Evolutionary conservation across 805 yeast genomes (phyloP), one percentile per base, ranked within the genome.

Genomic region (Suhomyces pyralidae): DNA sequence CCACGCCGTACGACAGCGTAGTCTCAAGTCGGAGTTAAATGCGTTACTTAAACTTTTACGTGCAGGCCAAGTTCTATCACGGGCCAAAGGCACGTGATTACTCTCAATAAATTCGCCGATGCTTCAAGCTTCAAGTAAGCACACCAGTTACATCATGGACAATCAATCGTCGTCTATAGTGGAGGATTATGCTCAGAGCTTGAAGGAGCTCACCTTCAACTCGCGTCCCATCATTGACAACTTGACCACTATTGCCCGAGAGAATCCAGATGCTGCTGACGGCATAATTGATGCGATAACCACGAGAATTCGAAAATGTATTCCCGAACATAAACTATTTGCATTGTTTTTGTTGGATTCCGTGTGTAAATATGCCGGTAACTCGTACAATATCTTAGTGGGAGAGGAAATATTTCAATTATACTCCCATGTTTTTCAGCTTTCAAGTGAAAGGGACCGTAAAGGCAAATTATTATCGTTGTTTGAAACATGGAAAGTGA

Each of bases 181-280:
- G 40, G 72, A 70, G 55, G 97, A 92, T 68, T 93, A 86, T 68
- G 79, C 80, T 42, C 81, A 80, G 57, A 83, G 91, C 30, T 74
- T 93, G 42, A 79, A 79, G 32, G 94, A 89, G 53, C 76, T 94
- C 55, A 90, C 96, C 3, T 86, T 87, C 71, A 92, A 91, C 68
- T 90, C 97, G 7, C 79, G 90, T 54, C 97, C 97, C 9, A 88
- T 92, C 51, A 94, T 94, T 55, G 86, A 88, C 40, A 87, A 84
- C 44, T 77, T 92, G 61, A 94, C 98, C 7, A 78, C 82, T 40
- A 81, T 91, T 50, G 98, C 99, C 2, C 88, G 83, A 60, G 98
- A 94, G 64, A 90, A 90, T 65, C 79, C 83, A 19, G 80, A 81
- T 45, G 83, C 81, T 51, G 97, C 97, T 7, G 81, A 82, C 50